Evolutionary conservation across 257 asterid species (phyloP).

Genomic region (Solanum boliviense): DNA sequence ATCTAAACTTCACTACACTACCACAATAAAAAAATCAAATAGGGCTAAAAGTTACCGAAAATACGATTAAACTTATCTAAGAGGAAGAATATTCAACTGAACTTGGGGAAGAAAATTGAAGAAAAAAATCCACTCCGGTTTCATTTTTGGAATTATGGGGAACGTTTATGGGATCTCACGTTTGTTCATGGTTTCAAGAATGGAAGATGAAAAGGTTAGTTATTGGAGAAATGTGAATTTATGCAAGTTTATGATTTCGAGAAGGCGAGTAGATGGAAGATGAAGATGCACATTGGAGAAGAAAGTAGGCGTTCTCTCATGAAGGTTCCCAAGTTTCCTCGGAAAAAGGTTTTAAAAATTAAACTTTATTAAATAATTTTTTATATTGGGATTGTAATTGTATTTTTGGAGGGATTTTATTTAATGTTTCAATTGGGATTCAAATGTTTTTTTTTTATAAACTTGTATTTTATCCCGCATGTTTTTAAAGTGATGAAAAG

Average conservation of each 20-base stretch:
- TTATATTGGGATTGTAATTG: too few relatives aligned
- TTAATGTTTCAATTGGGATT: too few relatives aligned
- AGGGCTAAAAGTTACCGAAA: neutral
- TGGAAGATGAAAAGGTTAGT: neutral
- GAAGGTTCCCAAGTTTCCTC: neutral
- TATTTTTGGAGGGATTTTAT: too few relatives aligned
- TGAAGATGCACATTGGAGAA: neutral
- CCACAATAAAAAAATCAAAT: neutral
- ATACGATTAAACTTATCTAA: neutral
- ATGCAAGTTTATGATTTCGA: too few relatives aligned
- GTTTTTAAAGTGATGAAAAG: too few relatives aligned
- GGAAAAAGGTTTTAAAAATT: too few relatives aligned
- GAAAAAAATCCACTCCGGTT: neutral
- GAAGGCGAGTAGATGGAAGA: neutral
- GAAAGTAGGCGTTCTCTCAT: too few relatives aligned
- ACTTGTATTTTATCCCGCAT: too few relatives aligned
- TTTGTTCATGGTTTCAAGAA: neutral
- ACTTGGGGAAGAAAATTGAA: neutral
- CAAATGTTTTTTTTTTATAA: too few relatives aligned
- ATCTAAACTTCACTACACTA: neutral
- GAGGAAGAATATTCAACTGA: neutral
- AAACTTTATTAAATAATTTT: too few relatives aligned
- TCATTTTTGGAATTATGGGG: neutral
- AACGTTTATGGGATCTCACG: neutral
- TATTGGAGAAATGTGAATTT: neutral